Evolutionary conservation across 176 grass and related monocot species (phyloP), one percentile per base, ranked within the genome.

Genomic region (Oryza rufipogon): DNA sequence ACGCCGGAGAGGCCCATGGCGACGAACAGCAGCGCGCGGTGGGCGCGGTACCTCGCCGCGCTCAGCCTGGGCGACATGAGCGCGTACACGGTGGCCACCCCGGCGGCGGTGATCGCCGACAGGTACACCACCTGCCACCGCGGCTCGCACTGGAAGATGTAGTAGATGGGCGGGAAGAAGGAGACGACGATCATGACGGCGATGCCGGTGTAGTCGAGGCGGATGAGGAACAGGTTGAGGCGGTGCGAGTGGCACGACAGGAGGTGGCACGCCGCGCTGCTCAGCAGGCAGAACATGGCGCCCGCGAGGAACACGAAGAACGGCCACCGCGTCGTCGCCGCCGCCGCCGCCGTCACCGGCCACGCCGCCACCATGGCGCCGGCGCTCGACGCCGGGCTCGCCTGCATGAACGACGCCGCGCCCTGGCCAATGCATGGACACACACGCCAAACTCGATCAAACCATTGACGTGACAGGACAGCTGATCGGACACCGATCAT

Each of bases 151-250:
- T 91, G 91, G 90, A 97, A 97, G 87, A 92, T 91, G 89, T 97
- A 97, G 90, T 97, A 97, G 80, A 95, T 92, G 23, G 95, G 95
- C 19, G 92, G 95, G 89, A 95, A 98, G 89, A 95, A 98, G 73
- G 95, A 97, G 20, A 88, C 84, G 9, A 94, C 91, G 77, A 97
- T 97, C 90, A 95, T 92, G 68, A 92, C 89, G 34, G 95, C 92
- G 79, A 98, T 95, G 46, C 95, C 95, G 0, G 87, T 82, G 83
- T 95, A 95, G 89, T 98, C 95, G 10, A 98, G 91, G 2, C 92
- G 95, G 71, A 92, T 88, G 41, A 98, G 91, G 68, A 98, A 90
- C 75, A 93, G 80, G 85, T 91, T 94, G n/a, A 98, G 92, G 1
- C 76, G 69, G 81, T 89, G 91, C 12, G 95, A 91, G 82, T 98